Percentiles rank a stretch among this genome's conserved stretches.
Evolutionary conservation across 2,329 filamentous ascomycete species (phyloP).

Genomic region (Penicillium concentricum): DNA sequence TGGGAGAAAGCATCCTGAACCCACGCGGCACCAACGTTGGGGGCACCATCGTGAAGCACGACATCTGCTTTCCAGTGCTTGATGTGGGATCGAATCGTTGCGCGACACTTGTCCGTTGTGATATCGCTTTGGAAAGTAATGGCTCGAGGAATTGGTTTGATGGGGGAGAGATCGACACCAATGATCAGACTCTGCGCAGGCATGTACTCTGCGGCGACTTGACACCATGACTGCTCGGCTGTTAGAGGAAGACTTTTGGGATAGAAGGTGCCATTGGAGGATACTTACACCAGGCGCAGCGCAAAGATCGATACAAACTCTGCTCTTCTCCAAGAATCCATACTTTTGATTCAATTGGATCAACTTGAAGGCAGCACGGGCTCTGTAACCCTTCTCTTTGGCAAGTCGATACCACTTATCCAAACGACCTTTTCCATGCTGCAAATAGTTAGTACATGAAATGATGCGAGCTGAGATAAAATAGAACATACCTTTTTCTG

Average conservation of each 20-base stretch:
- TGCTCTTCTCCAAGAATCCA: constrained; percentile 95
- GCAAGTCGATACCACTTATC: constrained; percentile 99
- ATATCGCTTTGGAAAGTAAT: constrained; percentile 98
- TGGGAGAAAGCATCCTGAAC: constrained; percentile 98
- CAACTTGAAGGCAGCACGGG: constrained; percentile 94
- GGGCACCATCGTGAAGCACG: constrained; percentile 93
- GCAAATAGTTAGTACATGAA: constrained; percentile 30
- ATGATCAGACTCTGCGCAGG: constrained; percentile 85
- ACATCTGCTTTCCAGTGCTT: constrained; percentile 97
- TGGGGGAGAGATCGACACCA: constrained; percentile 89
- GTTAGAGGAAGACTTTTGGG: constrained; percentile 19
- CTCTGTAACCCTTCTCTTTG: constrained; percentile 96
- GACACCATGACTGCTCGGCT: constrained; percentile 74
- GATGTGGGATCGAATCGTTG: constrained; percentile 82
- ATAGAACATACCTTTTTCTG: constrained; percentile 72
- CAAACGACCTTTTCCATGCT: constrained; percentile 93
- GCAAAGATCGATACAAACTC: constrained; percentile 94
- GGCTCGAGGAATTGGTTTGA: constrained; percentile 90
- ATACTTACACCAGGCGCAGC: constrained; percentile 81
- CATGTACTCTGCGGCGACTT: constrained; percentile 95
- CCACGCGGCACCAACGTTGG: constrained; percentile 97
- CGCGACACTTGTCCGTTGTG: constrained; percentile 91
- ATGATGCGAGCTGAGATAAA: neutral
- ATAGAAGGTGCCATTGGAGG: neutral
- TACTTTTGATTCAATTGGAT: constrained; percentile 99